Base-by-base conservation (phyloP, 2,329 filamentous ascomycete genomes). In the Dothideomycetes sp. region DNA sequence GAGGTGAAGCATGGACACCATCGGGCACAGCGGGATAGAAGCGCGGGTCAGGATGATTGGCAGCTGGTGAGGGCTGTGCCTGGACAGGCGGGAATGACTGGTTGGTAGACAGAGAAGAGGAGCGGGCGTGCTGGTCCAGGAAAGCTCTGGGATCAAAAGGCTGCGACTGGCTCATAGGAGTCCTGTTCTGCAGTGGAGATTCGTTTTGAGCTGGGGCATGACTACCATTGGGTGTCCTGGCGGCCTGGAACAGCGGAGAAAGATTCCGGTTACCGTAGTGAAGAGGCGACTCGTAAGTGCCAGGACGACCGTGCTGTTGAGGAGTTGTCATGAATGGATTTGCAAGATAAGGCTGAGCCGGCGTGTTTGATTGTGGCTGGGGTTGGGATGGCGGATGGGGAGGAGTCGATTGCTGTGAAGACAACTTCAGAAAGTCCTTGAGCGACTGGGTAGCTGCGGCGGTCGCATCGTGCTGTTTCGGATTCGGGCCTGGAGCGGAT, bases 181-280 rank as follows among this genome's bases (percentile, higher is more conserved):
- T 7, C 12, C 22, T 27, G 22, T 27, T 27, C 22, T 27, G 22
- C 22, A 27, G 22, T 27, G 22, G 22, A 31, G 37, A 44, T 34
- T 19, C 36, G 27, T 51, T 50, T 51, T 54, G 42, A 40, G 36
- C 29, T 18, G 43, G 34, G 36, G 46, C 39, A 32, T 39, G 24
- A 38, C 47, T 36, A 30, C 43, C 31, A 36, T 59, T 55, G 4
- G 58, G 49, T 10, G 61, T 58, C 40, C 64, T 61, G 11, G 62
- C 62, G 22, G 65, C 64, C 46, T 68, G 62, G 57, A 70, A 70
- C 17, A 70, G 45, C 3, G 65, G 64, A 3, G 66, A 68, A 24
- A 70, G 62, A 44, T 69, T 69, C 31, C 60, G 59, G 38, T 64
- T 65, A 34, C 67, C 42, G 19, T 53, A 52, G 19, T 52, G 47